Evolutionary conservation across 2,329 filamentous ascomycete species (phyloP).

Genomic region (Calonectria crousiana): DNA sequence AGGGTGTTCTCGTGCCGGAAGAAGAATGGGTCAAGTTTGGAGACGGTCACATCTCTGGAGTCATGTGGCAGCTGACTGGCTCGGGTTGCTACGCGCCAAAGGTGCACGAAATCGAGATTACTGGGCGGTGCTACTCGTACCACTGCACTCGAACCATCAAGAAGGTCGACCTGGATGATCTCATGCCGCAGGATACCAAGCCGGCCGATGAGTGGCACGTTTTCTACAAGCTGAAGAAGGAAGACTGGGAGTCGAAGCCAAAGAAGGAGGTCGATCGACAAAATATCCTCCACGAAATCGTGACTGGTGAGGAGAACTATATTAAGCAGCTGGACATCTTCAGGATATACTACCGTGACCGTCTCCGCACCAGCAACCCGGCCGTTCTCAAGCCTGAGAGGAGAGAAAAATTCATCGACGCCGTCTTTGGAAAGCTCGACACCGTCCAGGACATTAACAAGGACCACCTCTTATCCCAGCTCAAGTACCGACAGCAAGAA

Average conservation of each 20-base stretch:
- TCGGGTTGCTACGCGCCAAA: slow-evolving; percentile 91
- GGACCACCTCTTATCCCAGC: slow-evolving; percentile 88
- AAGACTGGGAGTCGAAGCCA: slow-evolving; percentile 76
- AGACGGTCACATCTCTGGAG: slow-evolving; percentile 82
- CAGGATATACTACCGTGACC: slow-evolving; percentile 86
- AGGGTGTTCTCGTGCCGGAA: slow-evolving; percentile 83
- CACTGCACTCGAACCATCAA: slow-evolving; percentile 95
- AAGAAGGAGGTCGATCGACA: slow-evolving; percentile 94
- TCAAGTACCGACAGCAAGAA: slow-evolving; percentile 97
- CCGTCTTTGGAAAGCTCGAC: slow-evolving; percentile 93
- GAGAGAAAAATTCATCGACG: slow-evolving; percentile 81
- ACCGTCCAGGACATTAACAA: slow-evolving; percentile 91
- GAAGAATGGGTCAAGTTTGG: slow-evolving; percentile 99
- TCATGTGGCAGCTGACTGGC: slow-evolving; percentile 93
- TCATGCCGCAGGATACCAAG: slow-evolving; percentile 76
- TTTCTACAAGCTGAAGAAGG: slow-evolving; percentile 86
- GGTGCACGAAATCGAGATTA: slow-evolving; percentile 77
- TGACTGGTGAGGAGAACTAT: slow-evolving; percentile 91
- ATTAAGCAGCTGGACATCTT: slow-evolving; percentile 92
- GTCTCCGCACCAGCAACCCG: slow-evolving; percentile 78
- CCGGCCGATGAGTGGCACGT: slow-evolving; percentile 85
- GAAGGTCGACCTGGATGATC: slow-evolving; percentile 88
- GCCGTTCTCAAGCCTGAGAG: slow-evolving; percentile 84
- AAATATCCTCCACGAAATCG: slow-evolving; percentile 94
- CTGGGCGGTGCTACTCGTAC: slow-evolving; percentile 89